Evolutionary conservation across 108 stramenopile species (phyloP), one percentile per base, ranked within the genome.

Genomic region (Epithemia pelagica): DNA sequence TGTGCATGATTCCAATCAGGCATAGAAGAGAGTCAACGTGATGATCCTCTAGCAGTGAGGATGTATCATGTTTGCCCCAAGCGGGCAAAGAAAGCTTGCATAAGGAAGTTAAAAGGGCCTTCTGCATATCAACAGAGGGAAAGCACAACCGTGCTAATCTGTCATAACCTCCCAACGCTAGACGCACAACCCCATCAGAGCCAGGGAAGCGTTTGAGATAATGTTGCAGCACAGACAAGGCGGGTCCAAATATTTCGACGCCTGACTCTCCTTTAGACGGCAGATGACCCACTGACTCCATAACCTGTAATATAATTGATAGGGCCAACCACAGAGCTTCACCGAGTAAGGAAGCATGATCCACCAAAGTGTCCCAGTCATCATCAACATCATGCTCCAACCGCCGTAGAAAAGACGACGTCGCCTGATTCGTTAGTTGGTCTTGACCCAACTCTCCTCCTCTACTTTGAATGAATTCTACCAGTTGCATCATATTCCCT

Each of bases 41-140:
- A 69, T 85, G 75, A 58, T 87, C 86, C 71, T 77, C 72, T 24
- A 92, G 76, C 58, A 77, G 77, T 56, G 59, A 71, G 2, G 64
- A 53, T 22, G 83, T 37, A 30, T 88, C 80, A 30, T 82, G 82
- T 54, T 87, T 85, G 52, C 89, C 89, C 89, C 92, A 90, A n/a
- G 86, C 68, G 27, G 92, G 92, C 25, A 94, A 65, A n/a, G 86
- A 89, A 10, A 94, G 71, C 64, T 94, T 94, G 72, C 88, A 90
- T 19, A 94, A 64, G 8, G 88, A 88, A 25, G 89, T 77, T 5
- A 94, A 63, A 33, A 94, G 68, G 1, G 87, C 86, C 27, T 82
- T 74, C 18, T 87, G 77, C 73, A 89, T 66, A 10, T 64, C 54
- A 1, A 29, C 70, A 26, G 24, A 30, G 8, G 67, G 67, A 32